Conservation (phyloP, 2,329 filamentous ascomycete species). For the Akanthomyces muscarius region DNA sequence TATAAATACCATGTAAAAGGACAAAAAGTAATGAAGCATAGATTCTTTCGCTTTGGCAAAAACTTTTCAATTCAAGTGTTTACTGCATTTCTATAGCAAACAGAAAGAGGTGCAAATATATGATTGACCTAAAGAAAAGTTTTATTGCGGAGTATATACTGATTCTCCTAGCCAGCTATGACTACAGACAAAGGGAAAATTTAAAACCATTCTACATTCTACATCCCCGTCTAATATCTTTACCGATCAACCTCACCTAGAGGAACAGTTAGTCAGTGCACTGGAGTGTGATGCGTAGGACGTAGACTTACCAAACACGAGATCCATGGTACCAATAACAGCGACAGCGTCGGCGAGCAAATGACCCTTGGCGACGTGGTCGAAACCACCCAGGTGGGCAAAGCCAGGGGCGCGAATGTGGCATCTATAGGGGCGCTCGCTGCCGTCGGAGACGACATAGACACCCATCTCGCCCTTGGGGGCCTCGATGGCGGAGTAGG, state of each 20-base stretch:
- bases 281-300: too few species aligned
- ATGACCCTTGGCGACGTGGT: constrained; percentile 89
- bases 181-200: constrained; percentile 37
- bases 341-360: constrained; percentile 94
- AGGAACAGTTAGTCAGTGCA: constrained; percentile 31
- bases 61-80: background rate
- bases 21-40: background rate
- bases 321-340: constrained; percentile 86
- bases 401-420: constrained; percentile 97
- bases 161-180: constrained; percentile 35
- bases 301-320: constrained; percentile 71
- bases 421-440: constrained; percentile 93
- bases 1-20: constrained; percentile 12
- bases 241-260: constrained; percentile 60
- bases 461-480: constrained; percentile 99
- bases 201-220: constrained; percentile 29
- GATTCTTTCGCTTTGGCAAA: background rate
- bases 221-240: constrained; percentile 22
- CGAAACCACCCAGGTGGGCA: constrained; percentile 89
- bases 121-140: constrained; percentile 23
- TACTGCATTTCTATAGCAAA: too few species aligned
- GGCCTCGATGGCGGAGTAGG: constrained; percentile 97
- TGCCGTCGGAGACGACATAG: constrained; percentile 91
- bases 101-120: background rate
- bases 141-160: constrained; percentile 36